A percentile compares a stretch with the other conserved stretches of the same genome.
phyloP scores from a whole-genome alignment of 129 eudicot species.

The Pittosporum tobira region DNA sequence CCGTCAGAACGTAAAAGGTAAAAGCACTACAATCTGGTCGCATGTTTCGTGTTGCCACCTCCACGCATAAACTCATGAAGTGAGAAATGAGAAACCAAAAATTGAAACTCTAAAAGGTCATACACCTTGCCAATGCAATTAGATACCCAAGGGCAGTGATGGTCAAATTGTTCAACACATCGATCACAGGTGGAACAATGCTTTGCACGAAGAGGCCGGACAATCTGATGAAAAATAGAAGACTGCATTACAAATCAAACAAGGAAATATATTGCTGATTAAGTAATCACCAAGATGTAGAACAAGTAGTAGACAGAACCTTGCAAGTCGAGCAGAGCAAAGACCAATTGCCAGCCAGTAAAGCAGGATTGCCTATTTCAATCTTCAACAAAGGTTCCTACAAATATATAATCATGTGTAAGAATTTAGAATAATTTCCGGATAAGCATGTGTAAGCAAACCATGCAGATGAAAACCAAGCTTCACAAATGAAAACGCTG shows the following conservation, averaged over 20 bases:
- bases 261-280: background rate
- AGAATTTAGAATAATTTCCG: background rate
- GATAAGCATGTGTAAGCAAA: background rate
- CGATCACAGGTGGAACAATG: slow-evolving; percentile 99
- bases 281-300: slow-evolving; percentile 1
- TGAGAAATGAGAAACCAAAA: background rate
- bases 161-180: slow-evolving; percentile 99
- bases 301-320: slow-evolving; percentile 30
- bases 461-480: slow-evolving; percentile 3
- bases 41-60: background rate
- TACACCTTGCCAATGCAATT: slow-evolving; percentile 95
- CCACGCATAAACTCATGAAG: background rate
- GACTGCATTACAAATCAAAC: slow-evolving; percentile 1
- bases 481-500: slow-evolving; percentile 5
- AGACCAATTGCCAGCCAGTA: slow-evolving; percentile 94
- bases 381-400: slow-evolving; percentile 90
- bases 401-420: background rate
- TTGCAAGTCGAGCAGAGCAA: slow-evolving; percentile 97
- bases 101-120: background rate
- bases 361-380: slow-evolving; percentile 73
- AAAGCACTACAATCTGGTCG: slow-evolving; percentile 6
- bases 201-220: slow-evolving; percentile 94
- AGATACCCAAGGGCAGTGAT: slow-evolving; percentile 99
- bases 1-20: slow-evolving; percentile 12
- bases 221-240: slow-evolving; percentile 44